Conservation (phyloP, 352 stramenopile species). For the Discostella stelligera region DNA sequence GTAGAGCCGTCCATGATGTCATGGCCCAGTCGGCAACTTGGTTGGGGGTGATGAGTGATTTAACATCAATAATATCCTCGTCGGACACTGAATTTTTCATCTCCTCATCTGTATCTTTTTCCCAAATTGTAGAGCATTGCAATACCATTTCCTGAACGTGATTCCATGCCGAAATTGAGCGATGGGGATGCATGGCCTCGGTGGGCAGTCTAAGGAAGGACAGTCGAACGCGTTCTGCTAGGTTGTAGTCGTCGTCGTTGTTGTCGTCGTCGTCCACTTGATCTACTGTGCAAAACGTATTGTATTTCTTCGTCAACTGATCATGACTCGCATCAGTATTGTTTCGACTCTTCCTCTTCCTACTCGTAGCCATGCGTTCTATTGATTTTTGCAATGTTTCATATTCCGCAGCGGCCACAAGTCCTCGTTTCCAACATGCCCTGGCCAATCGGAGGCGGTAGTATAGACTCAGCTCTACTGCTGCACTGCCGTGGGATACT, state of each 20-base stretch:
- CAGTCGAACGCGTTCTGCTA: slow-evolving; percentile 37
- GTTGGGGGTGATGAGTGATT: background rate
- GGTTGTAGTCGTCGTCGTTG: slow-evolving; percentile 1
- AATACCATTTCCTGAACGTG: slow-evolving; percentile 34
- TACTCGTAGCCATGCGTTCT: background rate
- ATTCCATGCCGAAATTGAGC: slow-evolving; percentile 26
- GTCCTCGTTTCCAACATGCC: slow-evolving; percentile 28
- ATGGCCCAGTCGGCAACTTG: slow-evolving; percentile 37
- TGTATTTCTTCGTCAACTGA: slow-evolving; percentile 1
- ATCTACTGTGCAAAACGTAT: background rate
- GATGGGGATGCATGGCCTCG: slow-evolving; percentile 16
- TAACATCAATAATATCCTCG: background rate
- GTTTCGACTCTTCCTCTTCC: slow-evolving; percentile 1
- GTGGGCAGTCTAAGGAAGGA: slow-evolving; percentile 37
- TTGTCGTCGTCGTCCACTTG: background rate
- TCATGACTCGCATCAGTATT: slow-evolving; percentile 3
- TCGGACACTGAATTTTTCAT: background rate
- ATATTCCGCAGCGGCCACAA: slow-evolving; percentile 38
- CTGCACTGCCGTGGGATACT: background rate
- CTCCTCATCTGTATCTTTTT: slow-evolving; percentile 2
- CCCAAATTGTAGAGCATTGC: slow-evolving; percentile 24
- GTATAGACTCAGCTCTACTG: slow-evolving; percentile 22
- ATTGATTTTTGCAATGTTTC: slow-evolving; percentile 33
- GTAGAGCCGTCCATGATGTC: slow-evolving; percentile 37
- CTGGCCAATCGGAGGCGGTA: slow-evolving; percentile 41